Evolutionary conservation across 768 basidiomycete species (phyloP).

Genomic region (Suillus discolor): DNA sequence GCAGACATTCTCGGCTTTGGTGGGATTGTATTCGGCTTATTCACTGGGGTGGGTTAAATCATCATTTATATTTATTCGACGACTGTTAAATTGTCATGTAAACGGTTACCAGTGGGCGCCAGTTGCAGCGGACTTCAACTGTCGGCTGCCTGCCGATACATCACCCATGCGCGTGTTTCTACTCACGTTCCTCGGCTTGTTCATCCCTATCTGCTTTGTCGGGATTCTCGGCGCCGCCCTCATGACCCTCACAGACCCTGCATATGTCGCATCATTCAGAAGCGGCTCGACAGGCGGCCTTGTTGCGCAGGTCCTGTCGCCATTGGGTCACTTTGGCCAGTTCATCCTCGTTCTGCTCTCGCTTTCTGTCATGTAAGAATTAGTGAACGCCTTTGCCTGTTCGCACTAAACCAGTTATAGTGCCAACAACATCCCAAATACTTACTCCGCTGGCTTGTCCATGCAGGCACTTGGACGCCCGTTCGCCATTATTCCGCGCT

Average conservation of each 20-base stretch:
- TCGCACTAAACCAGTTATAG: constrained; percentile 21
- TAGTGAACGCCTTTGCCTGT: background rate
- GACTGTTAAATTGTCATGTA: background rate
- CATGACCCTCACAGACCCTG: constrained; percentile 43
- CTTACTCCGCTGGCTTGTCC: constrained; percentile 50
- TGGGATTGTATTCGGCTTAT: constrained; percentile 51
- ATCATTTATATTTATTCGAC: background rate
- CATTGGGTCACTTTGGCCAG: constrained; percentile 45
- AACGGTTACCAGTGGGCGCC: constrained; percentile 43
- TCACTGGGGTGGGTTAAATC: constrained; percentile 39
- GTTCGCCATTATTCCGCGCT: constrained; percentile 46
- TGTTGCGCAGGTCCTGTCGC: constrained; percentile 43
- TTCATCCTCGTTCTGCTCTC: constrained; percentile 46
- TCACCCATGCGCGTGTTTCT: constrained; percentile 45
- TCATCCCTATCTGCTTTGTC: constrained; percentile 47
- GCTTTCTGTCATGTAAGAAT: constrained; percentile 42
- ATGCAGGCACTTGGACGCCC: constrained; percentile 46
- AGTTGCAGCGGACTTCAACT: constrained; percentile 58
- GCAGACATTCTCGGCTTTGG: constrained; percentile 56
- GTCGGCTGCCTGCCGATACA: constrained; percentile 47
- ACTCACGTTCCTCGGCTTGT: constrained; percentile 53
- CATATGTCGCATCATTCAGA: constrained; percentile 43
- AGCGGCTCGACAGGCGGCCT: constrained; percentile 46
- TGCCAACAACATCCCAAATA: constrained; percentile 44
- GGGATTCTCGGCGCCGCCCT: constrained; percentile 39